Conservation (phyloP, 192 early-diverging fungal genomes). For the Coemansia sp. region DNA sequence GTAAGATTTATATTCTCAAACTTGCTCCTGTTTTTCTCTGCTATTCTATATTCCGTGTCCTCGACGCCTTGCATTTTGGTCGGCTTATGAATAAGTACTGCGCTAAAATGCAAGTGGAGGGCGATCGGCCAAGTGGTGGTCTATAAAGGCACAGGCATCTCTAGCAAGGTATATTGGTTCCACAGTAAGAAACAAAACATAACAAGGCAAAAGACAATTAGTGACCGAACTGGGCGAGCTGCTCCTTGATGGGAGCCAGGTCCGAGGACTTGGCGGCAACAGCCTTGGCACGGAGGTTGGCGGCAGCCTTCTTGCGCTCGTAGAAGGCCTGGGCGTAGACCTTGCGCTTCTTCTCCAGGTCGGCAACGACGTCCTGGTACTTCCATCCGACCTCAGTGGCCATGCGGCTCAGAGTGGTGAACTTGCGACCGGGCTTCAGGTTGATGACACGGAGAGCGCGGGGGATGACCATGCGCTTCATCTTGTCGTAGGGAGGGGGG, state of each 20-base stretch:
- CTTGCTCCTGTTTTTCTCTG: neutral
- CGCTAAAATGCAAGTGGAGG: neutral
- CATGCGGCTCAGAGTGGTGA: slow-evolving; percentile 92
- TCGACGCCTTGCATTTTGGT: neutral
- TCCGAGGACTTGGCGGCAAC: slow-evolving; percentile 57
- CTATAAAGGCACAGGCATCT: neutral
- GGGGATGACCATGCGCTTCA: slow-evolving; percentile 98
- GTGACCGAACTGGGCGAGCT: slow-evolving; percentile 62
- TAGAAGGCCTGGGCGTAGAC: slow-evolving; percentile 90
- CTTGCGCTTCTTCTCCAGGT: slow-evolving; percentile 99
- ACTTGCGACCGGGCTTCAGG: slow-evolving; percentile 98
- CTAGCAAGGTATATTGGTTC: neutral
- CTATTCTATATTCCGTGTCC: neutral
- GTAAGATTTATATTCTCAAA: neutral
- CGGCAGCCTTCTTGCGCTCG: slow-evolving; percentile 85
- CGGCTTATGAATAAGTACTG: slow-evolving; percentile 3
- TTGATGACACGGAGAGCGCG: slow-evolving; percentile 95
- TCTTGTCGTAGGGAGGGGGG: slow-evolving; percentile 95
- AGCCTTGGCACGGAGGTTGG: slow-evolving; percentile 68
- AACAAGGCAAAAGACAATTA: slow-evolving; percentile 41
- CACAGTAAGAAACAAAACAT: neutral
- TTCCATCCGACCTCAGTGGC: slow-evolving; percentile 99
- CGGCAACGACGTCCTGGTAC: slow-evolving; percentile 95
- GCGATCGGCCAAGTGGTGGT: neutral
- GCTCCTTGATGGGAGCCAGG: slow-evolving; percentile 62